These are phyloP conservation scores for Thalassia testudinum DNA, from an alignment of 116 monocot species.

Conservation along the genomic window DNA sequence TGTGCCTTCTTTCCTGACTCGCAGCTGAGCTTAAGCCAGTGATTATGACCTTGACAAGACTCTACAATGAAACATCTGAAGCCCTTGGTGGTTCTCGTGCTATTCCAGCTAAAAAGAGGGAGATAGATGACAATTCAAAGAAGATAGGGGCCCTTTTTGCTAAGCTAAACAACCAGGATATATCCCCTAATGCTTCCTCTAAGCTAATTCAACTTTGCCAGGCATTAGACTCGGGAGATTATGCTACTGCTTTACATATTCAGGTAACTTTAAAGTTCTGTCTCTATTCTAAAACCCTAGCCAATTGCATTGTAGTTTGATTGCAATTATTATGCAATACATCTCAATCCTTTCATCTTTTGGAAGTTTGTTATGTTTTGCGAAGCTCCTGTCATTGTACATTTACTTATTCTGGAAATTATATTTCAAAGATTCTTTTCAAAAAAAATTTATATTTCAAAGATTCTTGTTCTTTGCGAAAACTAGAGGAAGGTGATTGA, in stretches of 20 bases:
- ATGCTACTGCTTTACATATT: slow-evolving; percentile 67
- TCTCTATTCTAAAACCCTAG: not conserved
- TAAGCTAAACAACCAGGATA: slow-evolving; percentile 76
- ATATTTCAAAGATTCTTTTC: not conserved
- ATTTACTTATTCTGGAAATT: too few species aligned
- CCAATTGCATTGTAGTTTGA: too few species aligned
- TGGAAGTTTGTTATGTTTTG: too few species aligned
- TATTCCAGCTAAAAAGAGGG: slow-evolving; percentile 71
- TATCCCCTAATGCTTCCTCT: slow-evolving; percentile 77
- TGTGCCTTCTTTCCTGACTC: not conserved
- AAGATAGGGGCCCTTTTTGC: slow-evolving; percentile 85
- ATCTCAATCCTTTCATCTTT: too few species aligned
- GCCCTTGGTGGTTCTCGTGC: slow-evolving; percentile 76
- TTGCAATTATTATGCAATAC: too few species aligned
- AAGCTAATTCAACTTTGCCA: slow-evolving; percentile 81
- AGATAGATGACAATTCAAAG: slow-evolving; percentile 93
- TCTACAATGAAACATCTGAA: slow-evolving; percentile 81
- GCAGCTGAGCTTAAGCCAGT: slow-evolving; percentile 83
- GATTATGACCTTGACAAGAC: slow-evolving; percentile 59
- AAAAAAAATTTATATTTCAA: too few species aligned
- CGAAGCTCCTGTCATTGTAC: too few species aligned
- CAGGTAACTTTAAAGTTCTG: slow-evolving; percentile 34
- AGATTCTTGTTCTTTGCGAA: too few species aligned
- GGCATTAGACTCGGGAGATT: slow-evolving; percentile 61
- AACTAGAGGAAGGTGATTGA: too few species aligned